These are phyloP conservation scores for Venturia carpophila DNA, from an alignment of 2,329 filamentous ascomycete genomes.

Conservation along the genomic window DNA sequence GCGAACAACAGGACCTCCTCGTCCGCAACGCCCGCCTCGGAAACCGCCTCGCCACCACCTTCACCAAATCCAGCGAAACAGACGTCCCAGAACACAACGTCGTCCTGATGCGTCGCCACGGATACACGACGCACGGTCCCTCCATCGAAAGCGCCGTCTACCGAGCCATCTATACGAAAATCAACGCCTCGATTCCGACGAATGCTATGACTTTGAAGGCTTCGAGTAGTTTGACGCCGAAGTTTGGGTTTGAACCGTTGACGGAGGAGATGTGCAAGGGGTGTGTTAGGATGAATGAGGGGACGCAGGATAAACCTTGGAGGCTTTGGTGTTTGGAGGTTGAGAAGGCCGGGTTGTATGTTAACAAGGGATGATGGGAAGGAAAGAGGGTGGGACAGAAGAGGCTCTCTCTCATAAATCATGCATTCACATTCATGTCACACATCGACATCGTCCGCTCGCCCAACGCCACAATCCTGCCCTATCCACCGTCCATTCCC, in stretches of 20 bases:
- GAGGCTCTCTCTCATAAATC: not conserved
- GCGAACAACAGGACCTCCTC: constrained; percentile 28
- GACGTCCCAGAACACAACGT: constrained; percentile 27
- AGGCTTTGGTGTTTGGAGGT: constrained; percentile 28
- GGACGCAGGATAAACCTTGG: constrained; percentile 26
- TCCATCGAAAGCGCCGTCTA: constrained; percentile 37
- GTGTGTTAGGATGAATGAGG: constrained; percentile 25
- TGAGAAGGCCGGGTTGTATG: constrained; percentile 25
- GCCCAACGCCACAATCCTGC: not conserved
- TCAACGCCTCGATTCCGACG: constrained; percentile 38
- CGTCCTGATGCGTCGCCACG: constrained; percentile 41
- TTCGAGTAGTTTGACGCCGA: constrained; percentile 16
- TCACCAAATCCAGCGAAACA: constrained; percentile 21
- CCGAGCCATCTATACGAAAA: constrained; percentile 37
- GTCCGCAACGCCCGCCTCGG: constrained; percentile 29
- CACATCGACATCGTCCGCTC: not conserved
- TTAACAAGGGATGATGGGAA: constrained; percentile 16
- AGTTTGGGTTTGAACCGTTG: constrained; percentile 23
- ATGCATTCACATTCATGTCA: not conserved
- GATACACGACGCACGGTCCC: constrained; percentile 35
- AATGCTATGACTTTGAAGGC: constrained; percentile 27
- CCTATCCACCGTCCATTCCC: too few species aligned
- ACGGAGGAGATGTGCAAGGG: constrained; percentile 21
- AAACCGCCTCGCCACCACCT: constrained; percentile 28
- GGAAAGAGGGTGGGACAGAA: too few species aligned